These are phyloP conservation scores for Saitozyma podzolica DNA, from an alignment of 768 basidiomycete species.

Conservation along the genomic window DNA sequence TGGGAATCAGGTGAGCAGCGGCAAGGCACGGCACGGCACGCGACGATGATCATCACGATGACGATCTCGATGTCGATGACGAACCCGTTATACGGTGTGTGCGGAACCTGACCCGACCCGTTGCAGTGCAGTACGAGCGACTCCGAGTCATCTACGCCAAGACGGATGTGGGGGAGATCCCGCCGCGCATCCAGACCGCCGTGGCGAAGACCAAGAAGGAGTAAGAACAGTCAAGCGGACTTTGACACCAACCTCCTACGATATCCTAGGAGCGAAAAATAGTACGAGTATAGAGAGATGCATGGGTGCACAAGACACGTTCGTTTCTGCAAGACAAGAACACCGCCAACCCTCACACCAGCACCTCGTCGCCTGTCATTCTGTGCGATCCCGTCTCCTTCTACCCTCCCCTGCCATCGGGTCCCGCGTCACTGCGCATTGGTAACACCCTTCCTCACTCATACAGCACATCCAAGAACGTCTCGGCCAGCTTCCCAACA, in stretches of 20 bases:
- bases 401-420: not conserved
- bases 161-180: conserved; percentile 29
- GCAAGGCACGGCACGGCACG: too few species aligned
- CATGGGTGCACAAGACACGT: too few species aligned
- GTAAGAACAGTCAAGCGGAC: too few species aligned
- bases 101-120: too few species aligned
- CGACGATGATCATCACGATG: too few species aligned
- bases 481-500: conserved; percentile 72
- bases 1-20: conserved; percentile 22
- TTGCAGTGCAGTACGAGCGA: conserved; percentile 27
- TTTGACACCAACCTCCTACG: too few species aligned
- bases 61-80: too few species aligned
- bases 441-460: conserved; percentile 14
- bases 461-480: conserved; percentile 79
- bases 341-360: not conserved
- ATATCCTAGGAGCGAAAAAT: too few species aligned
- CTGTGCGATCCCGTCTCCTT: not conserved
- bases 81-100: too few species aligned
- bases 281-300: too few species aligned
- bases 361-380: too few species aligned
- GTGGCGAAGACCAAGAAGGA: not conserved
- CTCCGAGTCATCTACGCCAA: conserved; percentile 20
- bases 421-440: not conserved
- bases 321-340: conserved; percentile 1
- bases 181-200: conserved; percentile 15